Base-by-base conservation (phyloP, 2,329 filamentous ascomycete genomes). In the Xylariaceae sp. region DNA sequence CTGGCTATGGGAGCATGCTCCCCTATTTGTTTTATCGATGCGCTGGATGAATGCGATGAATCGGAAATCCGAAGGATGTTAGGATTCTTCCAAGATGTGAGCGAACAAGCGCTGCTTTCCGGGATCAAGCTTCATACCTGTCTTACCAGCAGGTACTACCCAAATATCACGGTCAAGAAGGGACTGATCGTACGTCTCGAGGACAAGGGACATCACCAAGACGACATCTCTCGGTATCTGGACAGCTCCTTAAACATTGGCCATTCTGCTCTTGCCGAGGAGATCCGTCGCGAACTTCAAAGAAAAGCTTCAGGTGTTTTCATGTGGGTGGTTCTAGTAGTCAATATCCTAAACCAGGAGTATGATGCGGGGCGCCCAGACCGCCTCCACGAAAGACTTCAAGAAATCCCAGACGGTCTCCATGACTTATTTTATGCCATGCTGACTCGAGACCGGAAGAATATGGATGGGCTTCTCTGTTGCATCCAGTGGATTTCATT, bases 301-400 rank as follows among this genome's bases (percentile, higher is more conserved):
- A 6, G 31, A 0, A 75, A 78, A 26, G 72, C 75, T 7, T 58
- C 72, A 14, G 71, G 65, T 9, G 77, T 76, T 1, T 79, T 79
- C 41, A 71, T 79, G 33, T 79, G 74, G 76, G 76, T 77, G 19
- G 56, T 62, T 16, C 43, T 67, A 21, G 60, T 64, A 9, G 56
- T 63, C 6, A 45, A 54, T n/a, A 55, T 66, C 24, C 57, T 67
- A 1, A 67, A 67, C 31, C 54, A 55, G 46, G 56, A 34, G 8
- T 29, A 37, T n/a, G 53, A 56, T 11, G 53, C 49, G 4, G 53
- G 53, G n/a, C n/a, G n/a, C n/a, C n/a, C n/a, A n/a, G n/a, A n/a
- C n/a, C n/a, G n/a, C n/a, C n/a, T n/a, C n/a, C n/a, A n/a, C n/a
- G n/a, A n/a, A n/a, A n/a, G n/a, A n/a, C n/a, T n/a, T n/a, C n/a